Evolutionary conservation across 2,329 filamentous ascomycete species (phyloP), one percentile per base, ranked within the genome.

Genomic region (Diaporthe ilicicola): DNA sequence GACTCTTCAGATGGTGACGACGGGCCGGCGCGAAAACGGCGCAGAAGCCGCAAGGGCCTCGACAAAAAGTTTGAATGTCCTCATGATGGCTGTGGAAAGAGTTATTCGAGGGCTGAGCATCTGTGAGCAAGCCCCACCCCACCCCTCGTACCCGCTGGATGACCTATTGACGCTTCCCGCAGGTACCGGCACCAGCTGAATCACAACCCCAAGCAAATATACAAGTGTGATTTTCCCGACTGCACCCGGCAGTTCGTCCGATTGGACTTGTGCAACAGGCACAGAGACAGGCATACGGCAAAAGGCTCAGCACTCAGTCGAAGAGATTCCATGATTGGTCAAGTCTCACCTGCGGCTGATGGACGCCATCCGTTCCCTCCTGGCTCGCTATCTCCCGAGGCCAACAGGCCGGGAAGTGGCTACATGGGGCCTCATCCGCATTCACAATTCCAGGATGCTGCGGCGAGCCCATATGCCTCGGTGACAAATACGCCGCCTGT

Each of bases 101-200:
- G 92, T 79, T 99, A 99, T 81, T 98, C 95, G 32, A 90, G 96
- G 79, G 95, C 96, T 10, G 96, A 98, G 82, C 96, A 99, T 84
- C 85, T 99, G 84, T 98, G 89, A 87, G 87, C 85, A 82, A 29
- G 46, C 42, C 46, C 59, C 19, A 42, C 39, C 24, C 24, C 55
- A 42, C 39, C 24, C 24, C 55, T 17, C 19, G 39, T n/a, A 4
- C 17, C 19, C 46, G 44, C 22, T 48, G 37, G 46, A 46, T 19
- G 2, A 51, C 17, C 61, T n/a, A 69, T 78, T 81, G 72, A 83
- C 70, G 72, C 68, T 24, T 37, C 10, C 50, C 24, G 54, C 72
- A 91, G 89, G 55, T 90, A 98, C 83, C 91, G 96, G 55, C 95
- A 98, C 82, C 95, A 98, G 83, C 84, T 98, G 75, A 99, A 99